Evolutionary conservation across 805 yeast genomes (phyloP).

Genomic region (Myxozyma sirexii): DNA sequence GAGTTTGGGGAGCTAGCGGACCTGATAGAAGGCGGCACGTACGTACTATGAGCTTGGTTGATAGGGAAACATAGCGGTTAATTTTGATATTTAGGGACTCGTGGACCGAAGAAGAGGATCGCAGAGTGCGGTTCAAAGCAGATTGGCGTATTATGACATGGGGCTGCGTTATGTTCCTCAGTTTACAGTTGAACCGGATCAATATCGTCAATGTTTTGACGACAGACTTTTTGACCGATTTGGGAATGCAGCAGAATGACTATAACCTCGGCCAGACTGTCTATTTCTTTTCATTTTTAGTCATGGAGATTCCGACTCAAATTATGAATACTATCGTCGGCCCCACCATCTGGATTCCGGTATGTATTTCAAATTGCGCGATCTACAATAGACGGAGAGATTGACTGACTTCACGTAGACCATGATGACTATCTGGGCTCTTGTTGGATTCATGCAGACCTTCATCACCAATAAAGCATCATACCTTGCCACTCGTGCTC

Average conservation of each 20-base stretch:
- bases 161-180: constrained; percentile 62
- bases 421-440: constrained; percentile 59
- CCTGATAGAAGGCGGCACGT: constrained; percentile 26
- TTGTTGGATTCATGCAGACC: constrained; percentile 58
- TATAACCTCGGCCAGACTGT: constrained; percentile 62
- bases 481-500: constrained; percentile 53
- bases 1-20: constrained; percentile 24
- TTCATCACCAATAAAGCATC: constrained; percentile 48
- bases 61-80: background rate
- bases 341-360: constrained; percentile 66
- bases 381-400: background rate
- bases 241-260: constrained; percentile 56
- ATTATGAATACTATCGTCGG: constrained; percentile 65
- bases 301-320: constrained; percentile 70
- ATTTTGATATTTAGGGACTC: constrained; percentile 24
- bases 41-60: background rate
- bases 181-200: constrained; percentile 62
- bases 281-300: constrained; percentile 51
- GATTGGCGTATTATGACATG: constrained; percentile 60
- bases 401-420: constrained; percentile 25
- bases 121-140: constrained; percentile 52
- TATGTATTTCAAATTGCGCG: constrained; percentile 43
- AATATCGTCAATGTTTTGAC: constrained; percentile 62
- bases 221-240: constrained; percentile 57
- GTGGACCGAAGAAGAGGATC: constrained; percentile 59